Conservation (phyloP, 2,329 filamentous ascomycete genomes). For the Phyllosticta citriasiana region DNA sequence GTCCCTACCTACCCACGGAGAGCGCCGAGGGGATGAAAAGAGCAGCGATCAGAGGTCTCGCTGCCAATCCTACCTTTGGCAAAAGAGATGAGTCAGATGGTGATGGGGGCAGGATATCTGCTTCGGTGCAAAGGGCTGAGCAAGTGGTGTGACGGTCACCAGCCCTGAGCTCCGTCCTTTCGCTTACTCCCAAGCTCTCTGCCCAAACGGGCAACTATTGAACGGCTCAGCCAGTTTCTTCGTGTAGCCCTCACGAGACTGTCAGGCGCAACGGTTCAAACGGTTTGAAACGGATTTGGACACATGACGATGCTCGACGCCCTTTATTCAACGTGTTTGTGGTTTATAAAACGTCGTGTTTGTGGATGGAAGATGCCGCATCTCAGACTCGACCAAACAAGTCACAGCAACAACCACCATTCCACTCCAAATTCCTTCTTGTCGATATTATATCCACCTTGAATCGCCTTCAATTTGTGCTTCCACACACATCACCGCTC, state of each 20-base stretch:
- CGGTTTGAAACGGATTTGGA: neutral
- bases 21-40: neutral
- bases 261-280: conserved; percentile 1
- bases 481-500: neutral
- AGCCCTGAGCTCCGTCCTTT: neutral
- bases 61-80: neutral
- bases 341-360: neutral
- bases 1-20: neutral
- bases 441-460: neutral
- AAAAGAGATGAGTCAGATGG: neutral
- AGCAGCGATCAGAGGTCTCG: neutral
- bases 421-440: neutral
- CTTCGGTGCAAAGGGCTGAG: neutral
- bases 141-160: neutral
- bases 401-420: neutral
- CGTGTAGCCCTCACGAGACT: neutral
- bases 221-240: neutral
- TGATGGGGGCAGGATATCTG: neutral
- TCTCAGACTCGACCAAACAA: neutral
- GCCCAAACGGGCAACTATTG: neutral
- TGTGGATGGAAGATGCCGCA: neutral
- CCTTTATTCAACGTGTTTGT: neutral
- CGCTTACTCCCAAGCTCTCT: neutral
- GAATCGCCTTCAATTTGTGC: neutral
- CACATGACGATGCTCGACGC: neutral